Evolutionary conservation across 2,329 filamentous ascomycete genomes (phyloP).

Genomic region (Penicillium psychrosexuale): DNA sequence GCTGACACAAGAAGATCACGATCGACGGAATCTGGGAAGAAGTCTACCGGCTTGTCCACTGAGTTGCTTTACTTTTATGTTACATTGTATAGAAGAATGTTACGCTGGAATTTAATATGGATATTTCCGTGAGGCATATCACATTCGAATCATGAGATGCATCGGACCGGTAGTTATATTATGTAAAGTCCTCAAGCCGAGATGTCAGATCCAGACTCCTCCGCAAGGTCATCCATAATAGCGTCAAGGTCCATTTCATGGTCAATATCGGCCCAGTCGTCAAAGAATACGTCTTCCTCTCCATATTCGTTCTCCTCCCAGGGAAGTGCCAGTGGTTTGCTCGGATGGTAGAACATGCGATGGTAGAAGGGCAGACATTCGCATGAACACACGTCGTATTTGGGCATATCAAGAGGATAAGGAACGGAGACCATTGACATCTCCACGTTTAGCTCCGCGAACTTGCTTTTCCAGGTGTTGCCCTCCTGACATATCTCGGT

Average conservation of each 20-base stretch:
- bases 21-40: constrained; percentile 5
- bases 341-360: constrained; percentile 1
- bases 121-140: not conserved
- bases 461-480: constrained; percentile 2
- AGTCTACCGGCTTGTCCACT: not conserved
- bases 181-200: not conserved
- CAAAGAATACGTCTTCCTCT: not conserved
- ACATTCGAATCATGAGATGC: not conserved
- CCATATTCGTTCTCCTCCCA: not conserved
- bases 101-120: not conserved
- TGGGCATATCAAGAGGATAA: constrained; percentile 1
- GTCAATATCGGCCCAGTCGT: constrained; percentile 5
- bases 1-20: not conserved
- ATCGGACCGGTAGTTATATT: not conserved
- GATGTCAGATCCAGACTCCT: not conserved
- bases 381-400: constrained; percentile 6
- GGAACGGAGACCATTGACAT: not conserved
- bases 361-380: constrained; percentile 9
- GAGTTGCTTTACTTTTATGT: not conserved
- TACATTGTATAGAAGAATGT: not conserved
- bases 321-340: not conserved
- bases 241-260: not conserved
- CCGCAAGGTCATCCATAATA: not conserved
- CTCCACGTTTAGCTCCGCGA: constrained; percentile 1
- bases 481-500: constrained; percentile 2